Conservation (phyloP, 192 early-diverging fungal genomes). For the Linderina pennispora region DNA sequence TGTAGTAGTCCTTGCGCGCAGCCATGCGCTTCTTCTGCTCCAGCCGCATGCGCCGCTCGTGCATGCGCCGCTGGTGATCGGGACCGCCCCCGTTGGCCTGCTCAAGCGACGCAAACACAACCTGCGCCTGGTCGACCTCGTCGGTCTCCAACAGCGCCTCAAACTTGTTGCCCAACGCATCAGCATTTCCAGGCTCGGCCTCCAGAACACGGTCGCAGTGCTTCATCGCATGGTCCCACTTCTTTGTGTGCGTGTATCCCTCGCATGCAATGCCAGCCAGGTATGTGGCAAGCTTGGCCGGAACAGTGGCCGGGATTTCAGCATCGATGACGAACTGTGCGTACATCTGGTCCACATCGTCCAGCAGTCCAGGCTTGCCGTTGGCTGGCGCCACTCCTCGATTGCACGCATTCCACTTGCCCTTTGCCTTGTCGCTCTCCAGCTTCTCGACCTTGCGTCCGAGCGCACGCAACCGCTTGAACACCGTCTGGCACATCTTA, state of each 20-base stretch:
- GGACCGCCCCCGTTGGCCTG: slow-evolving; percentile 43
- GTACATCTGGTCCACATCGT: slow-evolving; percentile 26
- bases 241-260: slow-evolving; percentile 42
- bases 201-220: slow-evolving; percentile 69
- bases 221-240: slow-evolving; percentile 48
- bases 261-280: slow-evolving; percentile 38
- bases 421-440: slow-evolving; percentile 46
- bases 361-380: slow-evolving; percentile 34
- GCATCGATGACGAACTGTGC: slow-evolving; percentile 18
- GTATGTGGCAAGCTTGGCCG: slow-evolving; percentile 29
- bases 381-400: slow-evolving; percentile 23
- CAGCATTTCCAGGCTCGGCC: slow-evolving; percentile 63
- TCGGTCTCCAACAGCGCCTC: slow-evolving; percentile 62
- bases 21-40: slow-evolving; percentile 45
- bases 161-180: slow-evolving; percentile 66
- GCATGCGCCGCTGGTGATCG: slow-evolving; percentile 47
- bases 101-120: slow-evolving; percentile 66
- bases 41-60: slow-evolving; percentile 35
- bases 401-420: slow-evolving; percentile 54
- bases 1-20: slow-evolving; percentile 86
- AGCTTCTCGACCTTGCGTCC: slow-evolving; percentile 66
- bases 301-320: slow-evolving; percentile 10
- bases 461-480: slow-evolving; percentile 64
- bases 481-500: slow-evolving; percentile 75
- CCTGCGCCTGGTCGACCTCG: slow-evolving; percentile 73